Evolutionary conservation across 164 flowering plant genomes (phyloP).

Genomic region (Magnolia kwangsiensis): DNA sequence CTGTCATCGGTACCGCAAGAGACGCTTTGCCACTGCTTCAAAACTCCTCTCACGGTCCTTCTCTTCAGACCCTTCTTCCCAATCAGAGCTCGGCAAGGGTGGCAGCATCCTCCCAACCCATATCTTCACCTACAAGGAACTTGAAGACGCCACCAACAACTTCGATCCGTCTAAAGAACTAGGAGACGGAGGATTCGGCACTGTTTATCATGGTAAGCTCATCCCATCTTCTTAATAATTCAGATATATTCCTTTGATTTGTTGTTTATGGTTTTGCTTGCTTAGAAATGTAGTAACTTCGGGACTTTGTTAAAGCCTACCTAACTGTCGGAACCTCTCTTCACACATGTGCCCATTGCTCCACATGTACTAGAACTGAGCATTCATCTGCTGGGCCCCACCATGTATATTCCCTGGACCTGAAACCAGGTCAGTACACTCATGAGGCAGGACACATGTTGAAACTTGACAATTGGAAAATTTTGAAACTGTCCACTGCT

Average conservation of each 20-base stretch:
- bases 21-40: neutral
- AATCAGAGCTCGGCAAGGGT: slow-evolving; percentile 13
- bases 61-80: slow-evolving; percentile 3
- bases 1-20: neutral
- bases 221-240: neutral
- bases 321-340: too few relatives aligned
- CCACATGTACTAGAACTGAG: neutral
- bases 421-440: too few relatives aligned
- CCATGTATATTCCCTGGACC: too few relatives aligned
- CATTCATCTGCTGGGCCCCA: neutral
- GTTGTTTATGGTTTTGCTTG: neutral
- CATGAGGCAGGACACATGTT: too few relatives aligned
- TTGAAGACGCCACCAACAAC: slow-evolving; percentile 35
- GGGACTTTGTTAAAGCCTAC: neutral
- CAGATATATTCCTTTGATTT: neutral
- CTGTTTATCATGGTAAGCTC: slow-evolving; percentile 32
- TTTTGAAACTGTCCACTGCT: too few relatives aligned
- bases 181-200: slow-evolving; percentile 38
- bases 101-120: slow-evolving; percentile 13
- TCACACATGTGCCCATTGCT: neutral
- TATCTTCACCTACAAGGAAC: slow-evolving; percentile 29
- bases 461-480: too few relatives aligned
- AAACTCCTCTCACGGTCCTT: slow-evolving; percentile 1
- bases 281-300: neutral
- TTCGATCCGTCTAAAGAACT: slow-evolving; percentile 31